Conservation (phyloP, 129 eudicot genomes). For the Flaveria sonorensis region DNA sequence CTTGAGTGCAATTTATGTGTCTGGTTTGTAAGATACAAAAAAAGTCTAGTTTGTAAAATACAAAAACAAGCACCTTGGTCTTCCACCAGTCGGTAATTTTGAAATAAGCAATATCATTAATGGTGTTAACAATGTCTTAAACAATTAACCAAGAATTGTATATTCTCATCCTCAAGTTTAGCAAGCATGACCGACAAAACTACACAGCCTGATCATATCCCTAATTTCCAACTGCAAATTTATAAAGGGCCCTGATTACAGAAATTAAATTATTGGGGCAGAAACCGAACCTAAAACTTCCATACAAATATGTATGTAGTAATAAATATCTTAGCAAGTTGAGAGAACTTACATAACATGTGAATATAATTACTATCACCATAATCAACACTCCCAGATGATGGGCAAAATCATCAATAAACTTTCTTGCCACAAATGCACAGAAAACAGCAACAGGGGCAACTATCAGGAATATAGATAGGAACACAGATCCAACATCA, state of each 20-base stretch:
- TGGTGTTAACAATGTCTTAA: background rate
- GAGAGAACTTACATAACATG: slow-evolving; percentile 59
- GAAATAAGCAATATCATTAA: slow-evolving; percentile 2
- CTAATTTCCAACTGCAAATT: slow-evolving; percentile 1
- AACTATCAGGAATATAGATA: slow-evolving; percentile 62
- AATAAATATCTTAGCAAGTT: slow-evolving; percentile 1
- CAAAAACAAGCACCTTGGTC: slow-evolving; percentile 12
- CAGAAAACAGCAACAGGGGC: slow-evolving; percentile 74
- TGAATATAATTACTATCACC: slow-evolving; percentile 47
- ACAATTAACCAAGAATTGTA: slow-evolving; percentile 9
- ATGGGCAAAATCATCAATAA: slow-evolving; percentile 58
- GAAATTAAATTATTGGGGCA: background rate
- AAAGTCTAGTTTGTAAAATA: background rate
- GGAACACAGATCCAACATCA: slow-evolving; percentile 64
- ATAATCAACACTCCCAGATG: slow-evolving; percentile 55
- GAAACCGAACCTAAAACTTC: slow-evolving; percentile 1
- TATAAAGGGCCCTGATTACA: background rate
- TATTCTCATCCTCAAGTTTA: slow-evolving; percentile 14
- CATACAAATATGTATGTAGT: slow-evolving; percentile 9
- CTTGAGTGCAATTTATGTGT: background rate
- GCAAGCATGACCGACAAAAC: slow-evolving; percentile 5
- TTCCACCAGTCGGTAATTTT: background rate
- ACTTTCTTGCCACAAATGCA: slow-evolving; percentile 65
- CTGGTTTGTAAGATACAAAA: slow-evolving; percentile 9
- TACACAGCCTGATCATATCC: slow-evolving; percentile 13